Conservation (phyloP, 2,329 filamentous ascomycete species). For the Aureobasidium melanogenum region DNA sequence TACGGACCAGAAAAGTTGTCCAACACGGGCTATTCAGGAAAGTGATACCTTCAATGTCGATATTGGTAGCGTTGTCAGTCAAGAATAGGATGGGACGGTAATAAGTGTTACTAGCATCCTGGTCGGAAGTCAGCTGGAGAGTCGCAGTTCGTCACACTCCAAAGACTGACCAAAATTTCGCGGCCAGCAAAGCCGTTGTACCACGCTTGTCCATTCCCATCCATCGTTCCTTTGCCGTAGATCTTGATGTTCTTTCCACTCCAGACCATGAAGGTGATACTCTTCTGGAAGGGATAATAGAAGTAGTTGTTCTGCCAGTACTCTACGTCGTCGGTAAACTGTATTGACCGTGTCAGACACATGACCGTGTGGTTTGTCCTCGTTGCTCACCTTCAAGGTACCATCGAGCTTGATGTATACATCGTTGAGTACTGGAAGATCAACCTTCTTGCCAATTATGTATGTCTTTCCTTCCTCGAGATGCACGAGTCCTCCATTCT, state of each 20-base stretch:
- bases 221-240: constrained; percentile 47
- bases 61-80: constrained; percentile 51
- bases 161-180: background rate
- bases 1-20: constrained; percentile 54
- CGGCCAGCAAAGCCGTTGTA: constrained; percentile 26
- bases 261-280: constrained; percentile 57
- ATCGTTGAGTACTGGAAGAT: constrained; percentile 49
- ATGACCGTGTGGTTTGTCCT: too few relatives aligned
- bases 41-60: constrained; percentile 49
- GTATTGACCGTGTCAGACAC: background rate
- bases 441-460: constrained; percentile 50
- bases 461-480: constrained; percentile 46
- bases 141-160: background rate
- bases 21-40: constrained; percentile 55
- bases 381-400: constrained; percentile 37
- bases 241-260: constrained; percentile 54
- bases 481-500: constrained; percentile 50
- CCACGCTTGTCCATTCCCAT: constrained; percentile 47
- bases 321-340: constrained; percentile 39
- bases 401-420: constrained; percentile 52
- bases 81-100: constrained; percentile 53
- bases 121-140: background rate
- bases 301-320: constrained; percentile 45
- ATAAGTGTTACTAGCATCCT: constrained; percentile 41
- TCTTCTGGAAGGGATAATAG: constrained; percentile 44